Evolutionary conservation across 306 rosid species (phyloP).

Genomic region (Citrullus colocynthis): DNA sequence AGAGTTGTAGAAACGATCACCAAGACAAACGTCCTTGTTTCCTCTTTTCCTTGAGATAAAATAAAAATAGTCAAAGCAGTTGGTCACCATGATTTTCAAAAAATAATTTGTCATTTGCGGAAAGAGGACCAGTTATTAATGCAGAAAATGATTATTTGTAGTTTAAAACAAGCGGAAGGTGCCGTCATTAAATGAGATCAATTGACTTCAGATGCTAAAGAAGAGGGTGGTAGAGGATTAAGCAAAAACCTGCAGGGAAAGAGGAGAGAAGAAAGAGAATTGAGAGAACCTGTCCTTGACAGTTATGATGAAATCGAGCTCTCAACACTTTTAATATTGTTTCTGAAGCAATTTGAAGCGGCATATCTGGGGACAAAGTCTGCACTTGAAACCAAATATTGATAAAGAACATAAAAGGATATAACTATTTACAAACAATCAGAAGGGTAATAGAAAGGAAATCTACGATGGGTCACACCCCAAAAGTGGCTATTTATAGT

Average conservation of each 20-base stretch:
- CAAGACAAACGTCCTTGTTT: background rate
- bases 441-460: background rate
- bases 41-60: background rate
- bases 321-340: constrained; percentile 82
- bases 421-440: background rate
- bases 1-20: background rate
- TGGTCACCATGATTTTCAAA: background rate
- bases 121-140: background rate
- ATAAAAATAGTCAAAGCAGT: background rate
- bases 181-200: background rate
- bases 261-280: background rate
- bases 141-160: background rate
- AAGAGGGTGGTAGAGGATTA: background rate
- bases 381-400: constrained; percentile 23
- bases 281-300: constrained; percentile 71
- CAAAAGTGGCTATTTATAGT: no score
- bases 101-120: background rate
- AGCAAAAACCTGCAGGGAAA: background rate
- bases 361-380: constrained; percentile 89
- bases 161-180: background rate
- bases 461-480: background rate
- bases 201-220: background rate
- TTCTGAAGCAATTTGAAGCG: constrained; percentile 93
- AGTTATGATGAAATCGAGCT: constrained; percentile 88
- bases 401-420: background rate